phyloP scores from a whole-genome alignment of 2,329 filamentous ascomycete genomes.

The Aspergillus pseudotamarii region DNA sequence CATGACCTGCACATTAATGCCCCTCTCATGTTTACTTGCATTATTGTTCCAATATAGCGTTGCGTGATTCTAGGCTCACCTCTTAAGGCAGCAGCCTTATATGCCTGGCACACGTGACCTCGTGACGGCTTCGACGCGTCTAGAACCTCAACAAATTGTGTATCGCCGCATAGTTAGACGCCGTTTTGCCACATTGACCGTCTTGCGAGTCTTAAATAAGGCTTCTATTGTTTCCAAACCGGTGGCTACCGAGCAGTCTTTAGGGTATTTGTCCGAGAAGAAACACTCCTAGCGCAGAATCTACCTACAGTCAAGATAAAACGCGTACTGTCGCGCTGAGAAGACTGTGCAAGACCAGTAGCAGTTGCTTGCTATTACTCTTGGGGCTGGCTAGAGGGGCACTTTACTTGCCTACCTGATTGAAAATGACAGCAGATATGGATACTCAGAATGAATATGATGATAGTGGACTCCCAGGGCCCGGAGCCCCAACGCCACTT shows the following conservation, averaged over 20 bases:
- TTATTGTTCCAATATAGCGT: neutral
- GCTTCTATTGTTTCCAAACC: neutral
- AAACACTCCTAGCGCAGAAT: neutral
- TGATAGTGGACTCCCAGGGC: conserved; percentile 73
- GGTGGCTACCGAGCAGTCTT: neutral
- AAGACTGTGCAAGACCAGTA: neutral
- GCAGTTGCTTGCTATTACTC: neutral
- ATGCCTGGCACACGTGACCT: conserved; percentile 36
- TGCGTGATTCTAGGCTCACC: neutral
- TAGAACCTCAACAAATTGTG: conserved; percentile 16
- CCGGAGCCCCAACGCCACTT: conserved; percentile 91
- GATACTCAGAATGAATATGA: conserved; percentile 74
- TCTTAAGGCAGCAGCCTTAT: neutral
- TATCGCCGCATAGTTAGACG: conserved; percentile 10
- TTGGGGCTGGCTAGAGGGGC: neutral
- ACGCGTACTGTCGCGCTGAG: neutral
- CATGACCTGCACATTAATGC: neutral
- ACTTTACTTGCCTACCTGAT: neutral
- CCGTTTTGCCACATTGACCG: conserved; percentile 27
- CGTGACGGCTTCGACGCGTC: conserved; percentile 41
- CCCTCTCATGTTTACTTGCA: neutral
- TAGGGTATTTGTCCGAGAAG: neutral
- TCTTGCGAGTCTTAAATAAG: neutral
- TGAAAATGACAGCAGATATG: conserved; percentile 53
- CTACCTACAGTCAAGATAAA: neutral